phyloP scores from a whole-genome alignment of 106 monocot species.

The Iris macrosiphon region DNA sequence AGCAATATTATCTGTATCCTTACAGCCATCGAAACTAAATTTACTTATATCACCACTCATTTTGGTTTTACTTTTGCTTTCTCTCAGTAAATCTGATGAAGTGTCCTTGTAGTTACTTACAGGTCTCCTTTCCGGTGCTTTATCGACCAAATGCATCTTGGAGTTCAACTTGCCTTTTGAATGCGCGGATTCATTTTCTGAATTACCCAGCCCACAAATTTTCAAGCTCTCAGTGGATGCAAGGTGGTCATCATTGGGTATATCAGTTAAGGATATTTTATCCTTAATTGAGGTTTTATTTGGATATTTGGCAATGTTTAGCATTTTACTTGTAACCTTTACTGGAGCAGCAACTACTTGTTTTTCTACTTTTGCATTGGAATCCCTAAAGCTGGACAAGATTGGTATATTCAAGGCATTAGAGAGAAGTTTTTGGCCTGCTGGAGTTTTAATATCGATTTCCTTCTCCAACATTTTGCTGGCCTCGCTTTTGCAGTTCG shows the following conservation, averaged over 20 bases:
- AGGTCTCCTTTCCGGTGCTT: slow-evolving; percentile 12
- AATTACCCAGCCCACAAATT: slow-evolving; percentile 14
- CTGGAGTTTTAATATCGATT: slow-evolving; percentile 18
- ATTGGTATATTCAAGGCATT: slow-evolving; percentile 18
- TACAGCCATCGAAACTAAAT: slow-evolving; percentile 14
- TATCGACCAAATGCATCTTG: slow-evolving; percentile 17
- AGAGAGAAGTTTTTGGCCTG: slow-evolving; percentile 15
- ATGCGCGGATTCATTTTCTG: slow-evolving; percentile 12
- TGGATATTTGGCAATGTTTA: slow-evolving; percentile 5
- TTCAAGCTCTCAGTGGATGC: slow-evolving; percentile 8
- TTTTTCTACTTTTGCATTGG: slow-evolving; percentile 14
- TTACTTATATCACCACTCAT: slow-evolving; percentile 20
- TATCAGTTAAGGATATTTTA: slow-evolving; percentile 7
- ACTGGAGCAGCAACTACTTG: slow-evolving; percentile 8
- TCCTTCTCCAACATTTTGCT: slow-evolving; percentile 21
- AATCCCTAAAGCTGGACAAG: slow-evolving; percentile 6
- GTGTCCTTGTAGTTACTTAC: slow-evolving; percentile 7
- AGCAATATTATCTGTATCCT: slow-evolving; percentile 18
- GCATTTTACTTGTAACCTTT: slow-evolving; percentile 11
- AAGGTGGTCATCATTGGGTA: slow-evolving; percentile 10
- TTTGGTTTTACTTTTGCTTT: slow-evolving; percentile 14
- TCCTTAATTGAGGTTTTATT: slow-evolving; percentile 12
- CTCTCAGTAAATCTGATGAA: slow-evolving; percentile 9
- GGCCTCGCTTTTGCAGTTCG: slow-evolving; percentile 17
- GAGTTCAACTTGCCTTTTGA: slow-evolving; percentile 22